These are phyloP conservation scores for Cladosporium sp. DNA, from an alignment of 2,329 filamentous ascomycete species.

Conservation along the genomic window DNA sequence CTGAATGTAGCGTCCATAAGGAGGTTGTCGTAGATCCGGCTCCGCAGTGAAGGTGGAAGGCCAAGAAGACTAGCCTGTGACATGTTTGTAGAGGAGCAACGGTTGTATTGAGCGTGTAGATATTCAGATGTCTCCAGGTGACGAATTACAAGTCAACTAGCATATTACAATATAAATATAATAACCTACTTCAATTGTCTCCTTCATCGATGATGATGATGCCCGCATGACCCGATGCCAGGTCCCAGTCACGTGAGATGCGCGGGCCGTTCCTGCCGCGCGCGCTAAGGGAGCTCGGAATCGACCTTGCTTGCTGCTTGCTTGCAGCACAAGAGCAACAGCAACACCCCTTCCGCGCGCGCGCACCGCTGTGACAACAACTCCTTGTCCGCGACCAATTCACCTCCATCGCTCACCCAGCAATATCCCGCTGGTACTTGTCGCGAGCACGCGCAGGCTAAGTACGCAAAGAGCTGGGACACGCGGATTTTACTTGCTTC, in stretches of 20 bases:
- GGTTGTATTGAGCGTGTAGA: neutral
- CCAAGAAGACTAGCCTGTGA: neutral
- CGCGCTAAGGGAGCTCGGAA: neutral
- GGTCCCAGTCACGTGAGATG: neutral
- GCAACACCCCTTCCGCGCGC: neutral
- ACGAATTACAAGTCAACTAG: too few relatives aligned
- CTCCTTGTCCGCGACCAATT: neutral
- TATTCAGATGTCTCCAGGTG: neutral
- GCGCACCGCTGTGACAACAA: neutral
- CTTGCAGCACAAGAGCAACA: neutral
- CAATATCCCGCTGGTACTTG: neutral
- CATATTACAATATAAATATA: too few relatives aligned
- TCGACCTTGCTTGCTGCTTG: slow-evolving; percentile 4
- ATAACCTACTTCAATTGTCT: too few relatives aligned
- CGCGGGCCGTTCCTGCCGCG: neutral
- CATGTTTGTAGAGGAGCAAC: neutral
- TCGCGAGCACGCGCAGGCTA: slow-evolving; percentile 19
- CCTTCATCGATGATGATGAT: neutral
- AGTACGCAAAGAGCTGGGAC: slow-evolving; percentile 21
- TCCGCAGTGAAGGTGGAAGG: neutral
- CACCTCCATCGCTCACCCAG: neutral
- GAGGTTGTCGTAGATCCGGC: neutral
- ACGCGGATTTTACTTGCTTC: slow-evolving; percentile 2
- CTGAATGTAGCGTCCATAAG: neutral
- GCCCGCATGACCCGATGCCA: neutral